These are phyloP conservation scores for Eremothecium cymbalariae DNA, from an alignment of 1,139 yeast genomes.

Conservation along the genomic window DNA sequence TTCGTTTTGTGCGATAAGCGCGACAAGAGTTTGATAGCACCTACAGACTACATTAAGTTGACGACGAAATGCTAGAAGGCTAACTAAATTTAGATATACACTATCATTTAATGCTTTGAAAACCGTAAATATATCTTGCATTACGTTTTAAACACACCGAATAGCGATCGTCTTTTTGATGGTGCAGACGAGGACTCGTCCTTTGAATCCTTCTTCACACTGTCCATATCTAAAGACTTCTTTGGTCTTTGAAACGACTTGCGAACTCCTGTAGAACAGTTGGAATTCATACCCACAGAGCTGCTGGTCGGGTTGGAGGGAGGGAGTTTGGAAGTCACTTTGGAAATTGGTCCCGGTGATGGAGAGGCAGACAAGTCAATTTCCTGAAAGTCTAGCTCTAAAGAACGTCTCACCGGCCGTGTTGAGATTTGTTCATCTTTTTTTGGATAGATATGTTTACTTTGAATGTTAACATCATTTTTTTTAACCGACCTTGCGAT, in stretches of 20 bases:
- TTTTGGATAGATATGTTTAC: conserved; percentile 2
- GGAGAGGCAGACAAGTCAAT: conserved; percentile 21
- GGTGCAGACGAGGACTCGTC: neutral
- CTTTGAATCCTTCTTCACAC: conserved; percentile 18
- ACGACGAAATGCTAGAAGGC: too few relatives aligned
- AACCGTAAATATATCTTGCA: too few relatives aligned
- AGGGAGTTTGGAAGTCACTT: conserved; percentile 15
- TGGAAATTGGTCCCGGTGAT: conserved; percentile 16
- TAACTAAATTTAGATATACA: too few relatives aligned
- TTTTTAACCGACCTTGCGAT: neutral
- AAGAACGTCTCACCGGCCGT: conserved; percentile 14
- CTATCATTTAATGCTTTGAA: too few relatives aligned
- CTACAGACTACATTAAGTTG: too few relatives aligned
- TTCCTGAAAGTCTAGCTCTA: conserved; percentile 27
- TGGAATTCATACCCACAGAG: conserved; percentile 8
- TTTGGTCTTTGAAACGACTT: conserved; percentile 23
- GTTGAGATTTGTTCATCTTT: conserved; percentile 5
- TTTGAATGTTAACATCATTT: neutral
- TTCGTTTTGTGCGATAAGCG: too few relatives aligned
- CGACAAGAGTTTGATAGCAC: too few relatives aligned
- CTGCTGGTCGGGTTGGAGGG: conserved; percentile 12
- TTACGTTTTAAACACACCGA: conserved; percentile 20
- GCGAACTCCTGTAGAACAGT: conserved; percentile 11
- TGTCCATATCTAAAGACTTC: conserved; percentile 27
- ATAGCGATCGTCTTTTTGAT: conserved; percentile 23